phyloP scores from a whole-genome alignment of 306 rosid genomes.

The Gastrolobium villosum region DNA sequence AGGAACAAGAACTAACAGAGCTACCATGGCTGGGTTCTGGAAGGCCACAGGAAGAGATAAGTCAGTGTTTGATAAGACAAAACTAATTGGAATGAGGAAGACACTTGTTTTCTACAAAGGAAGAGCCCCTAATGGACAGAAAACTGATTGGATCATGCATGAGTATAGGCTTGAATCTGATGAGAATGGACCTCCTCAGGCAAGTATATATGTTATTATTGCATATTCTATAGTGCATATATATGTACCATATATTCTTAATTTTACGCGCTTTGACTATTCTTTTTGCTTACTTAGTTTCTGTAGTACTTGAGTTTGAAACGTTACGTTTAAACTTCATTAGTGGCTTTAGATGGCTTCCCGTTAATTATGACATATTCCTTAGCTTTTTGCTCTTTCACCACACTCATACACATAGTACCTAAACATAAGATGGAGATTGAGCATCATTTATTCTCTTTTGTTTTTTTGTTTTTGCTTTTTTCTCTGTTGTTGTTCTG shows the following conservation, averaged over 20 bases:
- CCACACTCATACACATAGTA: neutral
- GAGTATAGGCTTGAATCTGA: slow-evolving; percentile 89
- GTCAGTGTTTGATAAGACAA: slow-evolving; percentile 77
- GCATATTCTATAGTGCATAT: neutral
- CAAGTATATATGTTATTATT: slow-evolving; percentile 36
- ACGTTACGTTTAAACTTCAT: slow-evolving; percentile 38
- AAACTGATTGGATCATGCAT: slow-evolving; percentile 96
- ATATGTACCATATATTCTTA: neutral
- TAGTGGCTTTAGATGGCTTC: slow-evolving; percentile 32
- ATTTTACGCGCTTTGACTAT: too few species aligned
- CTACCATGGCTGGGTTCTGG: slow-evolving; percentile 96
- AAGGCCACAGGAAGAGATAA: slow-evolving; percentile 97
- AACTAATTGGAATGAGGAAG: slow-evolving; percentile 93
- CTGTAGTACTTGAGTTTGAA: slow-evolving; percentile 5
- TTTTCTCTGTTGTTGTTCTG: too few species aligned
- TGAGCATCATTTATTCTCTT: neutral
- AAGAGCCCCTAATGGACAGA: slow-evolving; percentile 95
- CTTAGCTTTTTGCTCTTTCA: slow-evolving; percentile 37
- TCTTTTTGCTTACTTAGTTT: neutral
- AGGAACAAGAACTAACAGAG: slow-evolving; percentile 94
- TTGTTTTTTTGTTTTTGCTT: too few species aligned
- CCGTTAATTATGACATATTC: slow-evolving; percentile 21
- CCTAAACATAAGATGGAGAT: slow-evolving; percentile 6
- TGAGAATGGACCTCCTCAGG: slow-evolving; percentile 92
- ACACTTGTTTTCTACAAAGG: slow-evolving; percentile 97